Conservation (phyloP, 2,329 filamentous ascomycete species). For the Cercospora canescens region DNA sequence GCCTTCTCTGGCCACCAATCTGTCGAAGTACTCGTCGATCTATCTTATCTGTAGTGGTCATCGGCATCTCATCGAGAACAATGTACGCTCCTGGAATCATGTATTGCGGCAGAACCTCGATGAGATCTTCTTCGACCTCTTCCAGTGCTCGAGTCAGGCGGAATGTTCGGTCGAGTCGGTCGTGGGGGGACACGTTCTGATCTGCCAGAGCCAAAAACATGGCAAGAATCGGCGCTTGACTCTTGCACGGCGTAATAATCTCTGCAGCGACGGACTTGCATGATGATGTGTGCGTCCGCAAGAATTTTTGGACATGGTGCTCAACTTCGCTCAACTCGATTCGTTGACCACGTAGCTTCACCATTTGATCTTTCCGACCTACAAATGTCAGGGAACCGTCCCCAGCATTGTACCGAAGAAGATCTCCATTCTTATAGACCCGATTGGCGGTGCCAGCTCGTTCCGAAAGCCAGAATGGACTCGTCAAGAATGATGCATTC, state of each 20-base stretch:
- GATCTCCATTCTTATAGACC: constrained; percentile 52
- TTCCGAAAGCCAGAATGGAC: constrained; percentile 38
- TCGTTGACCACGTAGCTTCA: constrained; percentile 75
- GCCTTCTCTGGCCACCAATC: constrained; percentile 43
- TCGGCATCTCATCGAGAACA: constrained; percentile 64
- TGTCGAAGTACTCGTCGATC: constrained; percentile 56
- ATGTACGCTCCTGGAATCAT: constrained; percentile 75
- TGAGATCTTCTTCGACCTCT: constrained; percentile 7
- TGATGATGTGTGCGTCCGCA: neutral
- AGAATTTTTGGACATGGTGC: constrained; percentile 8
- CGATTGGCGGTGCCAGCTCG: neutral
- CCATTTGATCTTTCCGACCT: constrained; percentile 70
- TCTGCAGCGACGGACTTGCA: constrained; percentile 9
- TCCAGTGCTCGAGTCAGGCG: constrained; percentile 43
- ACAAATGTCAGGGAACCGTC: constrained; percentile 46
- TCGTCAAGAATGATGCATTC: neutral
- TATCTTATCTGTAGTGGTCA: constrained; percentile 70
- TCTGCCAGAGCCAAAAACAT: neutral
- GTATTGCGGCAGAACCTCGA: constrained; percentile 66
- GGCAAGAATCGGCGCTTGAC: neutral
- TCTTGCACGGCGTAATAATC: neutral
- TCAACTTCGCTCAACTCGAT: constrained; percentile 76
- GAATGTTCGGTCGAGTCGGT: neutral
- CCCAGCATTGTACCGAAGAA: constrained; percentile 57
- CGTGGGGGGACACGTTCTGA: neutral